Base-by-base conservation (phyloP, 306 rosid genomes). In the Senna tora region DNA sequence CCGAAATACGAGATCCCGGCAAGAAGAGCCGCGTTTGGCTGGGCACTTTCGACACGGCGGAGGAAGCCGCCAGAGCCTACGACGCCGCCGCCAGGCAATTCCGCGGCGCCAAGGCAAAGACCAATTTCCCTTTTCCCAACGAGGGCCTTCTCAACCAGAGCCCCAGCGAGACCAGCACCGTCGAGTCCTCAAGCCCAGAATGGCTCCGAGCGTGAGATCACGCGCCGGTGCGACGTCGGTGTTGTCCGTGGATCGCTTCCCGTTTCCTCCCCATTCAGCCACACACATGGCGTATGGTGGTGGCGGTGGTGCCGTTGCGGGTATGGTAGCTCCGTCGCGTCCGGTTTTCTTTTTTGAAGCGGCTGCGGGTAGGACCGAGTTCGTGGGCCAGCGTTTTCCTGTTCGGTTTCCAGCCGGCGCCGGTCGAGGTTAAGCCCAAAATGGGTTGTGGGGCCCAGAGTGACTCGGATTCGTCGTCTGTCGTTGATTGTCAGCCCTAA, bases 21-120 rank as follows among this genome's bases (percentile, higher is more conserved):
- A 85, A 85, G 84, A 85, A 85, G 32, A 82, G 79, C 65, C 86
- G 89, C 2, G 89, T 85, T 46, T 85, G 89, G 89, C 74, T 85
- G 1, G 89, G 89, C 0, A 82, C 89, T 33, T 85, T 85, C 10
- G 86, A 85, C 81, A 85, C 89, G 10, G 89, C 89, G 52, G 84
- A 82, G 22, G 89, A 85, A 66, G 89, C 89, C 14, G 89, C 89
- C 3, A 75, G 56, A 3, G 87, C 89, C 8, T 85, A 85, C 66
- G 89, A 85, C 69, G 9, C 74, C 41, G 89, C 89, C 53, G 89
- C 89, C 13, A 72, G 81, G 7, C 82, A 76, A 47, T 85, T 82
- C 61, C 84, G 89, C 0, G 89, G 89, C 17, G 59, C 82, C 0
- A 85, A 85, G 65, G 89, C 89, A 21, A 85, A 85, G 25, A 85